A percentile compares a stretch with the other conserved stretches of the same genome.
Evolutionary conservation across 78 protist species (phyloP).

Genomic region (Anaeramoeba ignava): DNA sequence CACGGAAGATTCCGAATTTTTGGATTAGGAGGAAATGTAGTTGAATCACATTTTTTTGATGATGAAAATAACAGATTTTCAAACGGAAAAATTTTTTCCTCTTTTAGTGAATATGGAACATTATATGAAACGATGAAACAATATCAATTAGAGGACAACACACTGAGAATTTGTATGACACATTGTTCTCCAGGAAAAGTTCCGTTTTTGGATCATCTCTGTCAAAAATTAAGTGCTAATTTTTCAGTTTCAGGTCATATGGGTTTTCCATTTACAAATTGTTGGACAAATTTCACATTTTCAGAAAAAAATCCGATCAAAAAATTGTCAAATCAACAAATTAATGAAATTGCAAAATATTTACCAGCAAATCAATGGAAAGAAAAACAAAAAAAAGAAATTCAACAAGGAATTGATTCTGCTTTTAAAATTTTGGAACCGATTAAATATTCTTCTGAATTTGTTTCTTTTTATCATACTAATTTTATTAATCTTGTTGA

Average conservation of each 20-base stretch:
- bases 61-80: background rate
- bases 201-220: background rate
- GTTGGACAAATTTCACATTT: background rate
- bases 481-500: background rate
- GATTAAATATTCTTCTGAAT: too few species aligned
- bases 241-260: background rate
- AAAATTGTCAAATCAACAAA: too few species aligned
- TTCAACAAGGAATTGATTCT: too few species aligned
- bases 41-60: background rate
- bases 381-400: too few species aligned
- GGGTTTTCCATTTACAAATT: background rate
- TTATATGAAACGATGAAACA: background rate
- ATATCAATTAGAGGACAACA: background rate
- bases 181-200: background rate
- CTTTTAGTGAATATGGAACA: background rate
- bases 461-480: background rate
- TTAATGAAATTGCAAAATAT: too few species aligned
- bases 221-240: background rate
- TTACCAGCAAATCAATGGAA: too few species aligned
- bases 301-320: too few species aligned
- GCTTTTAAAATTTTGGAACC: too few species aligned
- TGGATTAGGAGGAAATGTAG: background rate
- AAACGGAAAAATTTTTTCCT: background rate
- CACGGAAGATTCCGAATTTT: background rate
- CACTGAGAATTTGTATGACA: background rate